Base-by-base conservation (phyloP, 495 filamentous ascomycete species). In the Aspergillus diversus region DNA sequence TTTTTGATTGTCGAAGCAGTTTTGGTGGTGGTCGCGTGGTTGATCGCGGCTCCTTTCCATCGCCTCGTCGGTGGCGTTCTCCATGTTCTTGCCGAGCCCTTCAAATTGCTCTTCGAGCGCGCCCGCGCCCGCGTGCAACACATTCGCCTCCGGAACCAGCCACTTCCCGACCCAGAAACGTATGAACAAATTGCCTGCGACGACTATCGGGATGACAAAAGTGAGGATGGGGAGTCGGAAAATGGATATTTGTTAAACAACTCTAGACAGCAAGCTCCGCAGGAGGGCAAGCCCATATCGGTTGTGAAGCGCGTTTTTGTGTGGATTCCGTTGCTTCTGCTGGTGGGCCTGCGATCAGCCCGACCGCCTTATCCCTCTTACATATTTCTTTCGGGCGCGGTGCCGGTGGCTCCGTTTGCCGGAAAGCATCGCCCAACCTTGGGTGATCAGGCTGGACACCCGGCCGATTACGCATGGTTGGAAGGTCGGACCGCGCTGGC, bases 1-100 rank as follows among this genome's bases (percentile, higher is more conserved):
- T 74, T 75, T 17, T 53, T 76, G 2, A 74, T 77, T 50, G 72
- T 75, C 27, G 71, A 73, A 27, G 66, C 39, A 0, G 60, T 78
- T 9, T 57, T 74, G 5, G 17, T 74, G 11, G 55, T 64, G 4
- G 61, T 61, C 7, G 64, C 74, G 0, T 72, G 67, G 59, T 63
- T 75, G 39, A 42, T 60, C 1, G 66, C 73, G 0, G 62, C 62
- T 1, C 64, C 56, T 4, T 39, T 78, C 9, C 71, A 78, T 51
- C 52, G 58, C 0, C 47, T 69, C 4, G 64, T 64, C 5, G 75
- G 75, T 11, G 74, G 69, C 0, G 65, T 76, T 21, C 48, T 78
- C 7, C 70, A 72, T 34, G 68, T 75, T 12, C 66, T 73, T 57
- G 73, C 63, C 5, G 70, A 73, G 65, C 75, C 75, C 17, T 65